phyloP scores from a whole-genome alignment of 2,329 filamentous ascomycete species.

The Calonectria naviculata region DNA sequence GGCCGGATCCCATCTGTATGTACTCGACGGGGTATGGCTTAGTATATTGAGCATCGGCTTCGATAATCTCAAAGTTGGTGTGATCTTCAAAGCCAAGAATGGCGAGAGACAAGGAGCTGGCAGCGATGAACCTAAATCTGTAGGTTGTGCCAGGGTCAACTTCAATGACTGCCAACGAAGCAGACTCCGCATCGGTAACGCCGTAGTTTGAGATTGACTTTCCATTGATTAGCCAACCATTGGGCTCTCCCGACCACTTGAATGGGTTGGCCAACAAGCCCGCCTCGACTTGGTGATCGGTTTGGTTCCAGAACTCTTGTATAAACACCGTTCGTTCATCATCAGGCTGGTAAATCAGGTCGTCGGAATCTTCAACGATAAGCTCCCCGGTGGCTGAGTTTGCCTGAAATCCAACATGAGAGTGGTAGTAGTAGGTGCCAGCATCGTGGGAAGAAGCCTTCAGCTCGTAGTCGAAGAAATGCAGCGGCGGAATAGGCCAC shows the following conservation, averaged over 20 bases:
- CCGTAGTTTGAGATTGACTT: neutral
- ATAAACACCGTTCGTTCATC: neutral
- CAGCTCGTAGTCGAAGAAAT: neutral
- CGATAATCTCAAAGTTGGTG: neutral
- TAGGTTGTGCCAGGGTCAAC: neutral
- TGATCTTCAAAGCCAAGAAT: neutral
- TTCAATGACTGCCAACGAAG: neutral
- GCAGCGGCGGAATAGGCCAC: neutral
- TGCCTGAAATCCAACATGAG: neutral
- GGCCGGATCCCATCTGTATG: neutral
- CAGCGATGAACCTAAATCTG: neutral
- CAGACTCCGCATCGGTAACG: neutral
- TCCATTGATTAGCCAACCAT: neutral
- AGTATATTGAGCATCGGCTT: neutral
- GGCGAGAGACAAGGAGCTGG: neutral
- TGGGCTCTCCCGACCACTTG: neutral
- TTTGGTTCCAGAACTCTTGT: neutral
- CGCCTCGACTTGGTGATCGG: neutral
- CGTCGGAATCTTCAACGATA: neutral
- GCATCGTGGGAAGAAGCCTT: neutral
- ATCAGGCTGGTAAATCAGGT: neutral
- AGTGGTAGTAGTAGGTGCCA: conserved; percentile 2
- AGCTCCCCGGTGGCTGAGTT: neutral
- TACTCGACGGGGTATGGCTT: neutral
- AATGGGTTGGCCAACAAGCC: neutral